These are phyloP conservation scores for Calycina herbarum DNA, from an alignment of 2,329 filamentous ascomycete genomes.

Conservation along the genomic window DNA sequence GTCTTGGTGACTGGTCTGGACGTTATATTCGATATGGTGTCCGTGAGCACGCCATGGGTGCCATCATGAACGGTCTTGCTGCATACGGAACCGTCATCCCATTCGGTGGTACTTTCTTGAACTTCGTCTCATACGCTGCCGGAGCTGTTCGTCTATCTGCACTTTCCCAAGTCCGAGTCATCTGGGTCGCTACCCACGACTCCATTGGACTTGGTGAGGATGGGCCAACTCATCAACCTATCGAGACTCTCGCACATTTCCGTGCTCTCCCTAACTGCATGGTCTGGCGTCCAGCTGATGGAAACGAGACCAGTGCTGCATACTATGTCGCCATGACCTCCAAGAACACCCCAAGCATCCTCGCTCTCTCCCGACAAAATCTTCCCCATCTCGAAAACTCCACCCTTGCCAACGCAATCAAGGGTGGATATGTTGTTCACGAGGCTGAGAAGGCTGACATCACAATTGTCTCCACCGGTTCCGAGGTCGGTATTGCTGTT, in stretches of 20 bases:
- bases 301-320: conserved; percentile 96
- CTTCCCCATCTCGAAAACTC: conserved; percentile 96
- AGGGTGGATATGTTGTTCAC: conserved; percentile 91
- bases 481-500: conserved; percentile 90
- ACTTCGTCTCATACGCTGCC: conserved; percentile 98
- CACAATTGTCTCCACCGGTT: conserved; percentile 92
- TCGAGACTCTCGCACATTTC: conserved; percentile 98
- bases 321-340: conserved; percentile 95
- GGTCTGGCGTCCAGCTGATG: conserved; percentile 98
- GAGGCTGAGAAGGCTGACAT: conserved; percentile 82
- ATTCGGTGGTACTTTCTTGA: conserved; percentile 94
- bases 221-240: conserved; percentile 97
- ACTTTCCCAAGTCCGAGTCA: conserved; percentile 83
- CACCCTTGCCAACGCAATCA: conserved; percentile 82
- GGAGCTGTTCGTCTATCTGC: conserved; percentile 93
- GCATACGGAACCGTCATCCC: conserved; percentile 95
- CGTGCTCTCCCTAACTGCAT: conserved; percentile 98
- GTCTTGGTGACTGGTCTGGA: conserved; percentile 85
- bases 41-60: conserved; percentile 88
- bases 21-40: conserved; percentile 94
- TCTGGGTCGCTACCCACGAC: conserved; percentile 98
- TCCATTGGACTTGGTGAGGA: conserved; percentile 99
- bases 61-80: conserved; percentile 91
- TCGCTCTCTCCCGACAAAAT: conserved; percentile 96
- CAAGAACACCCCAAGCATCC: conserved; percentile 85